A percentile compares a stretch with the other conserved stretches of the same genome.
Conservation (phyloP, 192 early-diverging fungal species). For the Thoreauomyces humboldtii region DNA sequence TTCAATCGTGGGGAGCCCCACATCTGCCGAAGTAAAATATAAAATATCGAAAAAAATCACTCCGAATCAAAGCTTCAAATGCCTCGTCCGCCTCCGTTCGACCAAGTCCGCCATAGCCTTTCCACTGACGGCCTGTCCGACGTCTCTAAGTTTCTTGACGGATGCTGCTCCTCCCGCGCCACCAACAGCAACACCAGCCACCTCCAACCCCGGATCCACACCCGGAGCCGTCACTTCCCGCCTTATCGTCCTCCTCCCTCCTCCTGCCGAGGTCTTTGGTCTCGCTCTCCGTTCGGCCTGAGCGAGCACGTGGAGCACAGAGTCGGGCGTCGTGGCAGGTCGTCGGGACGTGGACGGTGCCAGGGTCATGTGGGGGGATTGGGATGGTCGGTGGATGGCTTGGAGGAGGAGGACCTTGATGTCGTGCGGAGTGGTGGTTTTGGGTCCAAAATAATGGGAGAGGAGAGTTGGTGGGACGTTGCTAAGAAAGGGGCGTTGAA, state of each 20-base stretch:
- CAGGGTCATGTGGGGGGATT: not conserved
- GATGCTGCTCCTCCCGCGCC: not conserved
- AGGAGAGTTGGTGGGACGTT: constrained; percentile 34
- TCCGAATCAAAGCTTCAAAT: constrained; percentile 51
- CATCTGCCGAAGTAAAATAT: no score
- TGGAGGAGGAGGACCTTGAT: constrained; percentile 45
- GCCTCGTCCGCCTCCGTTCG: constrained; percentile 17
- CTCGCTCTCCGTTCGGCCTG: not conserved
- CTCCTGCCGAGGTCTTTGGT: not conserved
- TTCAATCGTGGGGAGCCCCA: no score
- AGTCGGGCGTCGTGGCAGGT: constrained; percentile 26
- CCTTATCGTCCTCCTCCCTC: not conserved
- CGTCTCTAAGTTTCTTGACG: not conserved
- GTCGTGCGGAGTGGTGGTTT: constrained; percentile 29
- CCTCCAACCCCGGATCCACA: not conserved
- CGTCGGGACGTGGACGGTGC: constrained; percentile 2
- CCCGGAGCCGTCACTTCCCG: not conserved
- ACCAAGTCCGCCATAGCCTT: constrained; percentile 24
- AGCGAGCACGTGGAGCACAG: constrained; percentile 17
- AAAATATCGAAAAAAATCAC: no score
- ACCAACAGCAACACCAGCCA: not conserved
- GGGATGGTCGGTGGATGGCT: constrained; percentile 34
- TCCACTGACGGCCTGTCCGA: constrained; percentile 4
- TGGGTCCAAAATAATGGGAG: constrained; percentile 35
- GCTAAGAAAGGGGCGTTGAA: constrained; percentile 20